Evolutionary conservation across 371 early-diverging fungal species (phyloP), one percentile per base, ranked within the genome.

Genomic region (Mortierella sp.): DNA sequence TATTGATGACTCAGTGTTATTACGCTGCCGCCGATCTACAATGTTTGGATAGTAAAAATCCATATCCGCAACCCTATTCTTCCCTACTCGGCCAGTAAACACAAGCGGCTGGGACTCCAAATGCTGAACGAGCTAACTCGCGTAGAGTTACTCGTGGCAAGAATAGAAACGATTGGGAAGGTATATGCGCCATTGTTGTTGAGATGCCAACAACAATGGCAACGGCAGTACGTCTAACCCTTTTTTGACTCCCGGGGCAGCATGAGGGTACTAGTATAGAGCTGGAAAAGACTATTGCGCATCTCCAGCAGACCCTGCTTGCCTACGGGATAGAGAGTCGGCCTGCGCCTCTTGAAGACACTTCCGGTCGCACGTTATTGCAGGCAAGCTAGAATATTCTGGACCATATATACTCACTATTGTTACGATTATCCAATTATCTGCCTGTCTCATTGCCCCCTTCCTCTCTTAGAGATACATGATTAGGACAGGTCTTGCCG

Each of bases 61-160:
- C 78, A 76, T 37, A 70, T 76, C 58, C 61, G 55, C 32, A 34
- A 70, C 19, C 78, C 78, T 24, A 76, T 76, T 23, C 66, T 70
- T 19, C 78, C 78, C 42, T 70, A 70, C 55, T 76, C 78, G 14
- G 56, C 70, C 47, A 76, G 57, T 55, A 76, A 62, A 30, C 78
- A 76, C 48, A 70, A 70, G 66, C 65, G 78, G 2, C 43, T 76
- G n/a, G 78, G 78, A 24, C 55, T 76, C 0, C 70, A 65, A 41
- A 70, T 76, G 62, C 56, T 76, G 21, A 76, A 76, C 59, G 78
- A 76, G 11, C 58, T 76, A 6, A 65, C 62, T 54, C 70, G 78
- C 12, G 56, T 76, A 2, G 78, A 76, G 47, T 64, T 76, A 66
- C 57, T 76, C 57, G 78, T 70, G 8, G 61, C 66, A 7, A 76